phyloP scores from a whole-genome alignment of 306 rosid genomes.

The Gleditsia sinensis region DNA sequence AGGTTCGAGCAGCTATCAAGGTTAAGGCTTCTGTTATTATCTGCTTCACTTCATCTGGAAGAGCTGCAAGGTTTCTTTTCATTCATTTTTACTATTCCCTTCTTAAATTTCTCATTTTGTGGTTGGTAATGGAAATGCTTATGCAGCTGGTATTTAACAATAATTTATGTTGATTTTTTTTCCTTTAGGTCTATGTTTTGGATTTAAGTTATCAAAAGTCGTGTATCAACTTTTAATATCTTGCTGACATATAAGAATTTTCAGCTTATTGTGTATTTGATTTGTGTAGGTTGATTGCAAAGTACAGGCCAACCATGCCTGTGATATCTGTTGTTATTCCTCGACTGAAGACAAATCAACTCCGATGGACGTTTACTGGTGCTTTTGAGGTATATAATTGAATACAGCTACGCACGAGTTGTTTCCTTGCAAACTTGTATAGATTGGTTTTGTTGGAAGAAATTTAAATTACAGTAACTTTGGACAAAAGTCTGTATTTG shows the following conservation, averaged over 20 bases:
- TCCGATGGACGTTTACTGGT: conserved; percentile 84
- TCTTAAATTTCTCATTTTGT: conserved; percentile 9
- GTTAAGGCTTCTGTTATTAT: conserved; percentile 91
- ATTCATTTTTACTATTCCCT: not conserved
- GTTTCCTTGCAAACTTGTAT: not conserved
- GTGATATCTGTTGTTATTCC: conserved; percentile 87
- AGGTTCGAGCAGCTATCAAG: conserved; percentile 98
- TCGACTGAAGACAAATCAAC: conserved; percentile 78
- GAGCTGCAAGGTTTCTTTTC: conserved; percentile 83
- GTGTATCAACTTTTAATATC: conserved; percentile 6
- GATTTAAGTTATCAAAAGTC: not conserved
- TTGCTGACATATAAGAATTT: not conserved
- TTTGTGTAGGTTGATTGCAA: conserved; percentile 74
- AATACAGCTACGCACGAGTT: not conserved
- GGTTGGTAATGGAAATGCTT: not conserved
- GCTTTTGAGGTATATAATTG: conserved; percentile 77
- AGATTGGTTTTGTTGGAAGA: not conserved
- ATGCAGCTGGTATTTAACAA: not conserved
- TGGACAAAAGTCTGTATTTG: not conserved
- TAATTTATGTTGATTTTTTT: conserved; percentile 13
- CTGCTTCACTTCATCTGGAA: conserved; percentile 97
- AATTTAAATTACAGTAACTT: not conserved
- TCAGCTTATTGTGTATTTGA: conserved; percentile 2
- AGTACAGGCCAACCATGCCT: conserved; percentile 93
- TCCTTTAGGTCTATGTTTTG: not conserved